phyloP scores from a whole-genome alignment of 1,284 basidiomycete genomes.

The Puccinia hordei region DNA sequence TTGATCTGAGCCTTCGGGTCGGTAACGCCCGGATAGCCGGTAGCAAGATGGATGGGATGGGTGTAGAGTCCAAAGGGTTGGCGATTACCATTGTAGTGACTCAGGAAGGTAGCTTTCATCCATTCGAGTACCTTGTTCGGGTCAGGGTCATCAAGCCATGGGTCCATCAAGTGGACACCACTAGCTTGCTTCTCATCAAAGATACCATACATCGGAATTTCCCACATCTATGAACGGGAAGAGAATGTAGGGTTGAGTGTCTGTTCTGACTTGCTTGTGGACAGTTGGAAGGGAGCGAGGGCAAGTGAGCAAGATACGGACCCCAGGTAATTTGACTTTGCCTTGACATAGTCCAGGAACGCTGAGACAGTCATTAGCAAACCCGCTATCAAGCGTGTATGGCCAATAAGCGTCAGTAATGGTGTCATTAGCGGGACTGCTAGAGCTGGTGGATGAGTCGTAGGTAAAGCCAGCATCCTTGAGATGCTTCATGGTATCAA shows the following conservation, averaged over 20 bases:
- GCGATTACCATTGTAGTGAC: slow-evolving; percentile 69
- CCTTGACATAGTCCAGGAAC: slow-evolving; percentile 69
- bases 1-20: slow-evolving; percentile 65
- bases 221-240: slow-evolving; percentile 65
- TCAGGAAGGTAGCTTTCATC: slow-evolving; percentile 74
- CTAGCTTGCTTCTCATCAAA: slow-evolving; percentile 68
- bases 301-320: slow-evolving; percentile 55
- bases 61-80: slow-evolving; percentile 80
- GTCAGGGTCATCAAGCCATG: slow-evolving; percentile 70
- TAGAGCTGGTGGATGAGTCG: slow-evolving; percentile 70
- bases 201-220: slow-evolving; percentile 76
- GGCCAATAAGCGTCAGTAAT: slow-evolving; percentile 70
- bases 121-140: slow-evolving; percentile 67
- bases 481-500: slow-evolving; percentile 62
- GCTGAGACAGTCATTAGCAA: slow-evolving; percentile 74
- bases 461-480: slow-evolving; percentile 70
- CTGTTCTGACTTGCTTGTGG: slow-evolving; percentile 42
- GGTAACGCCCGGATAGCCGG: slow-evolving; percentile 66
- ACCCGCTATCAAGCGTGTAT: slow-evolving; percentile 62
- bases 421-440: slow-evolving; percentile 70
- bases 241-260: not conserved
- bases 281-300: slow-evolving; percentile 49
- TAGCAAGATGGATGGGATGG: slow-evolving; percentile 76
- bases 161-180: slow-evolving; percentile 76
- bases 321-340: slow-evolving; percentile 71